Evolutionary conservation across 495 filamentous ascomycete genomes (phyloP), one percentile per base, ranked within the genome.

Genomic region (Penicillium odoratum): DNA sequence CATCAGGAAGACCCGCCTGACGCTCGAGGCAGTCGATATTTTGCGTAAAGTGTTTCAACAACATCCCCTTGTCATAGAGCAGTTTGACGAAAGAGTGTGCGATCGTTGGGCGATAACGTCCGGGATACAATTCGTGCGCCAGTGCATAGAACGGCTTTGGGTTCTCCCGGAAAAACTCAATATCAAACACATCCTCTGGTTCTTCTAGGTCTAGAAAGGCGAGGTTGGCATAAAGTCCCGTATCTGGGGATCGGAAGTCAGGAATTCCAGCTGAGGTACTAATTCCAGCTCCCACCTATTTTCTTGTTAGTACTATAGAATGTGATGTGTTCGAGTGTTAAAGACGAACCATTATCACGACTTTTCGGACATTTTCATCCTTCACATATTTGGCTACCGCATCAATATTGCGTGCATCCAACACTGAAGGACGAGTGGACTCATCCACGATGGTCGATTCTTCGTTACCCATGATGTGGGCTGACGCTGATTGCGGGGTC

Each of bases 1-100:
- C 84, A 0, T 76, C 78, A 0, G 92, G 90, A 15, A 98, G 82
- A 44, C 94, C 94, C 8, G 94, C 95, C 62, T 84, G 80, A 33
- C 93, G 85, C 73, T 98, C 94, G 25, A 98, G 81, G 64, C 89
- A 92, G 75, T 98, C 94, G 64, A 98, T 97, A 69, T 98, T 98
- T 70, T 98, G 94, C 5, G 95, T 96, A 74, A 97, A 98, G 42
- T 92, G 81, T 75, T 91, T 93, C 61, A 89, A 74, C 13, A 98
- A 76, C 31, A 92, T 75, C 5, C 85, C 84, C 74, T 93, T 94
- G 46, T 88, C 76, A 33, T 90, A 80, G 13, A 97, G 83, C 31
- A 88, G 64, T 9, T 83, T 82, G 57, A 97, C 84, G 65, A 97
- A 96, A 4, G 80, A 81, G 69, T 96, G 91, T 3, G 90, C 84